Percentiles rank a stretch among this genome's conserved stretches.
These are phyloP conservation scores for Amylocarpus encephaloides DNA, from an alignment of 2,329 filamentous ascomycete species.

Conservation along the genomic window DNA sequence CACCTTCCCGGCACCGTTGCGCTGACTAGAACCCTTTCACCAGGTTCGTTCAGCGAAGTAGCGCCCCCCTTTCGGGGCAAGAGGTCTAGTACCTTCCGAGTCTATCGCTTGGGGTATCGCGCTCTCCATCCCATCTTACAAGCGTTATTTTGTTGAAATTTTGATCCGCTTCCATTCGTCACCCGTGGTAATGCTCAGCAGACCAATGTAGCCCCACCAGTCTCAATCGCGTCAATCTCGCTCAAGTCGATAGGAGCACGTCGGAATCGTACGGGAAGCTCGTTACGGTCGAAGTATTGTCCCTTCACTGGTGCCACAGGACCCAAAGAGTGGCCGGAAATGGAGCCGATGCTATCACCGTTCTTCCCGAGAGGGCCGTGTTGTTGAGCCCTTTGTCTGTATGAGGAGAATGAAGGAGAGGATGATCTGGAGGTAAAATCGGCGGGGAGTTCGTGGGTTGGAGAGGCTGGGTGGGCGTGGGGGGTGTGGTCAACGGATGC, in stretches of 20 bases:
- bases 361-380: conserved; percentile 46
- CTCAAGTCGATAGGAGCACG: conserved; percentile 64
- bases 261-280: conserved; percentile 80
- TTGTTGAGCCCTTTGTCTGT: conserved; percentile 52
- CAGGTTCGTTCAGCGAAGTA: too few species aligned
- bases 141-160: neutral
- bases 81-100: neutral
- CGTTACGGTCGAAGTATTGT: conserved; percentile 79
- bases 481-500: conserved; percentile 52
- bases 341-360: conserved; percentile 24
- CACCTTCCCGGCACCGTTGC: too few species aligned
- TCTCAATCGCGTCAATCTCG: conserved; percentile 95
- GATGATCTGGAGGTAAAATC: conserved; percentile 42
- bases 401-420: conserved; percentile 48
- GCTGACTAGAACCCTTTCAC: too few species aligned
- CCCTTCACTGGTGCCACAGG: conserved; percentile 64
- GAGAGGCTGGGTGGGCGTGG: conserved; percentile 50
- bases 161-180: neutral
- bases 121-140: neutral
- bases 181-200: conserved; percentile 19
- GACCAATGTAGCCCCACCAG: conserved; percentile 70
- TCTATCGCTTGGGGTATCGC: neutral
- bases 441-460: conserved; percentile 45
- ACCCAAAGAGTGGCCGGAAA: conserved; percentile 61
- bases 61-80: too few species aligned